Evolutionary conservation across 495 filamentous ascomycete species (phyloP).

Genomic region (Trichoderma erinaceum): DNA sequence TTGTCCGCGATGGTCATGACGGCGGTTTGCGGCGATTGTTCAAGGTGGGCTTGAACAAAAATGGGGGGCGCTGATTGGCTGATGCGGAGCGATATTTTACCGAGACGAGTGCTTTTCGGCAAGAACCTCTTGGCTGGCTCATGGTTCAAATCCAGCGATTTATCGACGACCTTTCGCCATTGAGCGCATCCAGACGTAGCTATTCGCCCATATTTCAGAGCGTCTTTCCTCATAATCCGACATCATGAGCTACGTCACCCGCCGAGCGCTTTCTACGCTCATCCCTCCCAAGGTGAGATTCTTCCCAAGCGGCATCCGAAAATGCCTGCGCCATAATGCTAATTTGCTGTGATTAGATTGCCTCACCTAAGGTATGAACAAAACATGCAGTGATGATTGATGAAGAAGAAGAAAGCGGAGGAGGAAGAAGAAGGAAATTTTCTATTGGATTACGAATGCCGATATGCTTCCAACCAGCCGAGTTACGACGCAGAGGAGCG

Average conservation of each 20-base stretch:
- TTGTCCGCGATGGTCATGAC: conserved; percentile 18
- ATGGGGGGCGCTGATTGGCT: conserved; percentile 26
- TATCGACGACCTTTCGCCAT: conserved; percentile 22
- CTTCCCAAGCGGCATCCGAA: conserved; percentile 5
- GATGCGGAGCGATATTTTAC: conserved; percentile 20
- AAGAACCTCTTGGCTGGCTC: not conserved
- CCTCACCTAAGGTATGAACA: conserved; percentile 82
- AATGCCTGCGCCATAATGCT: conserved; percentile 22
- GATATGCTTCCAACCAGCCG: not conserved
- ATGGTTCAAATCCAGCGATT: conserved; percentile 13
- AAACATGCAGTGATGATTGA: not conserved
- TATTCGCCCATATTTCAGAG: not conserved
- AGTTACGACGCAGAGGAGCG: not conserved
- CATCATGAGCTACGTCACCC: conserved; percentile 86
- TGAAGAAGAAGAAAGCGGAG: not conserved
- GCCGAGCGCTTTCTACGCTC: conserved; percentile 90
- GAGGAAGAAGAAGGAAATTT: too few species aligned
- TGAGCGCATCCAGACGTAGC: conserved; percentile 12
- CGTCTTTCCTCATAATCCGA: conserved; percentile 22
- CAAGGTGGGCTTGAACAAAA: not conserved
- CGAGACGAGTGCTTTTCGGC: conserved; percentile 32
- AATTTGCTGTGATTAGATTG: conserved; percentile 44
- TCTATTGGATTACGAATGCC: not conserved
- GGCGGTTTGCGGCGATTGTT: conserved; percentile 16
- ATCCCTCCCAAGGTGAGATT: conserved; percentile 89